Evolutionary conservation across 352 stramenopile species (phyloP), one percentile per base, ranked within the genome.

Genomic region (Phytophthora pisi): DNA sequence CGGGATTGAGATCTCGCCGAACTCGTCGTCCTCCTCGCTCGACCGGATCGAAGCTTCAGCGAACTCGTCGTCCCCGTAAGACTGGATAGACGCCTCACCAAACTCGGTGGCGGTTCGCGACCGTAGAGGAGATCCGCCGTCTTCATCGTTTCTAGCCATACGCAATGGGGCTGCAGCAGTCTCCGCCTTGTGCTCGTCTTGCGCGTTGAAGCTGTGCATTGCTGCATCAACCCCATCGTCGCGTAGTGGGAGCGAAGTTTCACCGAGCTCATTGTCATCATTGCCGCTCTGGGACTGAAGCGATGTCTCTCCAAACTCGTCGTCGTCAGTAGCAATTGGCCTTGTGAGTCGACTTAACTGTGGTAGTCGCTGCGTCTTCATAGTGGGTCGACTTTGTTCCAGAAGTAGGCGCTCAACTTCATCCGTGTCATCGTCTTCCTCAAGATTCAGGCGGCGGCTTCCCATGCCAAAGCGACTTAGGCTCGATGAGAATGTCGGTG

Each of bases 391-490:
- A 24, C 50, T 70, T 74, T 74, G 57, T 4, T 76, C 54, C 15
- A 70, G 31, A 30, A 76, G 46, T 11, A 74, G 51, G 3, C 49
- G 51, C 38, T 77, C 68, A 16, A 77, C 62, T 18, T 71, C 72
- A 56, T 79, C 68, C 59, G 66, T 71, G 28, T 79, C 72, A 28
- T 71, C 72, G 15, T 74, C 68, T 57, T 79, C 65, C 45, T 75
- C 69, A 2, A 76, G 54, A 11, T 63, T 54, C 30, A 66, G 15
- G 6, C 64, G 64, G 18, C 28, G 52, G 5, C 23, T 8, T 15
- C 50, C 54, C 28, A 60, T 55, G n/a, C 54, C 43, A 34, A 76
- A 61, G 53, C 64, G 57, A 42, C 46, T 58, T 30, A 61, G 26
- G 40, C 10, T 66, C 16, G 49, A 16, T 51, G 42, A 53, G 23